These are phyloP conservation scores for Suillus sp. DNA, from an alignment of 768 basidiomycete genomes.

Conservation along the genomic window DNA sequence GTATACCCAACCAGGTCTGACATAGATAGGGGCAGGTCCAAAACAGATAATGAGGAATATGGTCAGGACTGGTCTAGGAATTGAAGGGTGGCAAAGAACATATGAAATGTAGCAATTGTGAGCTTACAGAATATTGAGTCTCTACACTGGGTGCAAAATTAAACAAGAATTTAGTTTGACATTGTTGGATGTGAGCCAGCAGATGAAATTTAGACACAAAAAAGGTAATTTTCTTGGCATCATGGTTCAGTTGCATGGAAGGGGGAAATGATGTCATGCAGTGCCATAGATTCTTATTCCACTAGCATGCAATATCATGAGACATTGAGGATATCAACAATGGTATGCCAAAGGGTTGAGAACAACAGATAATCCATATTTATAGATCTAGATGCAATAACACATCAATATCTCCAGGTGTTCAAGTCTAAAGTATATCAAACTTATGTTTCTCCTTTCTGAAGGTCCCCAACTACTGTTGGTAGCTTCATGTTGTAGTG, in stretches of 20 bases:
- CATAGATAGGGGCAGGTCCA: too few relatives aligned
- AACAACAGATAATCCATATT: conserved; percentile 29
- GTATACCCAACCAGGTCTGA: too few relatives aligned
- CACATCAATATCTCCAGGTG: too few relatives aligned
- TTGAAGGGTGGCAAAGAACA: too few relatives aligned
- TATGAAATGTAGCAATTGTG: too few relatives aligned
- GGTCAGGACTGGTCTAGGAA: too few relatives aligned
- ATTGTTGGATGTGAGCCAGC: conserved; percentile 30
- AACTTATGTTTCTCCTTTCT: conserved; percentile 21
- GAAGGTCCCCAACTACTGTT: conserved; percentile 17
- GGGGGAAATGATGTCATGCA: background rate
- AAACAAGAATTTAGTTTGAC: conserved; percentile 31
- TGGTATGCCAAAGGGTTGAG: too few relatives aligned
- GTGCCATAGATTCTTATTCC: background rate
- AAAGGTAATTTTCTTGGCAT: conserved; percentile 9
- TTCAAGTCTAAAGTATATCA: background rate
- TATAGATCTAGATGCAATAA: conserved; percentile 11
- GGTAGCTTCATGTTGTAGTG: conserved; percentile 19
- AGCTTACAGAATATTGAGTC: too few relatives aligned
- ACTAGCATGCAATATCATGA: too few relatives aligned
- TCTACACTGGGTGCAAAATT: conserved; percentile 28
- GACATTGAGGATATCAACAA: too few relatives aligned
- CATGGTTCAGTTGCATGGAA: conserved; percentile 2
- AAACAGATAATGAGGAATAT: too few relatives aligned
- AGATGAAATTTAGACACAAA: conserved; percentile 41